Conservation (phyloP, 129 eudicot genomes). For the Helichrysum umbraculigerum region DNA sequence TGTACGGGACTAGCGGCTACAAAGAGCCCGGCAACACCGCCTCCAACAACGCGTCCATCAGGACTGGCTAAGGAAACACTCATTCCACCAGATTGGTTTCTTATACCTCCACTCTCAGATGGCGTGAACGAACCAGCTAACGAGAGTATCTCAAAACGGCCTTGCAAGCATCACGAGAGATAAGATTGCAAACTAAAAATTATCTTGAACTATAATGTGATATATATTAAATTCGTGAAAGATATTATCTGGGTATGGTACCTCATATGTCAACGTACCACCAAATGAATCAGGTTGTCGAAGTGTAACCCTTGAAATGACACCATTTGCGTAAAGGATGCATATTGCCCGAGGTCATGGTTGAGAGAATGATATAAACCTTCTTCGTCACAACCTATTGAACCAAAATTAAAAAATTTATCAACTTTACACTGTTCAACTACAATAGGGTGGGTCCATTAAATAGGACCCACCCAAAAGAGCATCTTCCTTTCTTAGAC, state of each 20-base stretch:
- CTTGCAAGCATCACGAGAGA: slow-evolving; percentile 40
- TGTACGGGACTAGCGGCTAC: slow-evolving; percentile 66
- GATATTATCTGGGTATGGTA: slow-evolving; percentile 20
- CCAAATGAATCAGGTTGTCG: slow-evolving; percentile 91
- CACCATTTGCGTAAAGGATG: slow-evolving; percentile 90
- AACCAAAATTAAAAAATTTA: slow-evolving; percentile 21
- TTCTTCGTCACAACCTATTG: slow-evolving; percentile 84
- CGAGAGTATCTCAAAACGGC: slow-evolving; percentile 88
- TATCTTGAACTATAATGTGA: not conserved
- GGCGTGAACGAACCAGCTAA: slow-evolving; percentile 87
- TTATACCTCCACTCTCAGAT: slow-evolving; percentile 75
- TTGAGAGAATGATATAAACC: slow-evolving; percentile 88
- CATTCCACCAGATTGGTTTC: slow-evolving; percentile 85
- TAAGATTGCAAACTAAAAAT: not conserved
- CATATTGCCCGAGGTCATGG: slow-evolving; percentile 94
- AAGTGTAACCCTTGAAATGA: slow-evolving; percentile 84
- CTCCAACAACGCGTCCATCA: slow-evolving; percentile 89
- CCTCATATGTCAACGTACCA: slow-evolving; percentile 97
- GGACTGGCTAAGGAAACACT: slow-evolving; percentile 91
- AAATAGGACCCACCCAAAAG: not conserved
- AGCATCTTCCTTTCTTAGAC: not conserved
- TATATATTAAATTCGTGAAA: not conserved
- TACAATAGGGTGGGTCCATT: not conserved
- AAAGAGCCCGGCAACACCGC: slow-evolving; percentile 81
- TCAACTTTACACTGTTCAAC: not conserved